Evolutionary conservation across 169 alveolate genomes (phyloP).

Genomic region (Plasmodium fragile): DNA sequence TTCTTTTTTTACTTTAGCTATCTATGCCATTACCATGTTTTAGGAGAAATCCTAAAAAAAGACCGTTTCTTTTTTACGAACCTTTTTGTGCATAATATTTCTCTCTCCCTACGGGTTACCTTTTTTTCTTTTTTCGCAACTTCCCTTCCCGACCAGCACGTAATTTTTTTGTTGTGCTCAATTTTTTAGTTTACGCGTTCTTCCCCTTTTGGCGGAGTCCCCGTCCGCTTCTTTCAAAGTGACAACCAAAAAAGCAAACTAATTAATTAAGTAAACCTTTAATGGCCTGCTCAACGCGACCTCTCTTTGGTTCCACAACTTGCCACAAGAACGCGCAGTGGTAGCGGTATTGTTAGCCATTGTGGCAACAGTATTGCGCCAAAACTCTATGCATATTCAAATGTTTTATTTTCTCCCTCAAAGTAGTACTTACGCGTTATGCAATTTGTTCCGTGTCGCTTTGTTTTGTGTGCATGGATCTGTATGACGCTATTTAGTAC

Average conservation of each 20-base stretch:
- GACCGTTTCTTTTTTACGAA: background rate
- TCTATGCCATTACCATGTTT: background rate
- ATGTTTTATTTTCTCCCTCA: background rate
- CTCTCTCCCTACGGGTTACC: background rate
- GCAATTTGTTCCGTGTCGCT: background rate
- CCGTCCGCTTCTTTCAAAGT: background rate
- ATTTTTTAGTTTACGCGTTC: background rate
- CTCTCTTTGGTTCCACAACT: background rate
- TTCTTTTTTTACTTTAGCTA: background rate
- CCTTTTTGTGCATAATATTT: conserved; percentile 2
- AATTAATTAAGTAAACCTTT: conserved; percentile 1
- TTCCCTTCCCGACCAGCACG: background rate
- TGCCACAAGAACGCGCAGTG: background rate
- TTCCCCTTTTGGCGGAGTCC: background rate
- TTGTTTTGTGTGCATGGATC: background rate
- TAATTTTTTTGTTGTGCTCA: background rate
- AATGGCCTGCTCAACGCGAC: background rate
- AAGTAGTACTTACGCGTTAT: background rate
- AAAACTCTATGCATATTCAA: background rate
- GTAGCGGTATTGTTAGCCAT: background rate
- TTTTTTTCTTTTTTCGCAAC: background rate
- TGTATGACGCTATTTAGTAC: background rate
- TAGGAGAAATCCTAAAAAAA: background rate
- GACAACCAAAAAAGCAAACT: background rate
- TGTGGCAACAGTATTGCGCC: background rate